phyloP scores from a whole-genome alignment of 352 stramenopile species.

The Saprolegnia parasitica region DNA sequence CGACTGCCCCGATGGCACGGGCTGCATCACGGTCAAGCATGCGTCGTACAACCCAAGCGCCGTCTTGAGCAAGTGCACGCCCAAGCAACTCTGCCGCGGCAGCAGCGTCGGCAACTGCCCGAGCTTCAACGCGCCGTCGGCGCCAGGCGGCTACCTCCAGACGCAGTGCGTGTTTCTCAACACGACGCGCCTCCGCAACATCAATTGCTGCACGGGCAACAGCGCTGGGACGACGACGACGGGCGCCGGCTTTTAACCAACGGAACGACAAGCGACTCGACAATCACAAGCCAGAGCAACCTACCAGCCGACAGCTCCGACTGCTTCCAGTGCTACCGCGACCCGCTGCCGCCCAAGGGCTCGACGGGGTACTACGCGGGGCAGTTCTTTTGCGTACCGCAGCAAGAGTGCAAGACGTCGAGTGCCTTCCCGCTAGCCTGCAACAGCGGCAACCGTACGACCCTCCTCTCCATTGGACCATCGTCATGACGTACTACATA shows the following conservation, averaged over 20 bases:
- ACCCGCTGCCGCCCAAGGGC: not conserved
- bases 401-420: conserved; percentile 3
- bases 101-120: conserved; percentile 27
- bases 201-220: conserved; percentile 26
- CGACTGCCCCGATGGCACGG: conserved; percentile 14
- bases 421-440: conserved; percentile 19
- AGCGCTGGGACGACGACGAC: not conserved
- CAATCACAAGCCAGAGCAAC: not conserved
- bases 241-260: too few species aligned
- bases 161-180: conserved; percentile 28
- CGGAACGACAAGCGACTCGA: not conserved
- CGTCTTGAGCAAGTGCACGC: conserved; percentile 16
- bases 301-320: conserved; percentile 4
- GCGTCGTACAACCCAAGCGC: not conserved
- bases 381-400: conserved; percentile 26
- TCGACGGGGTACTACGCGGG: conserved; percentile 8
- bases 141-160: conserved; percentile 17
- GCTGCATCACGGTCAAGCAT: conserved; percentile 13
- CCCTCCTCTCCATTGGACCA: not conserved
- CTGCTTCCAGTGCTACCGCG: conserved; percentile 28
- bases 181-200: conserved; percentile 23
- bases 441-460: conserved; percentile 19
- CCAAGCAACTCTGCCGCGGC: conserved; percentile 21
- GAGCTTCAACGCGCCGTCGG: conserved; percentile 24
- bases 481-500: conserved; percentile 6